A percentile compares a stretch with the other conserved stretches of the same genome.
phyloP scores from a whole-genome alignment of 2,329 filamentous ascomycete genomes.

The Parastagonospora nodorum region DNA sequence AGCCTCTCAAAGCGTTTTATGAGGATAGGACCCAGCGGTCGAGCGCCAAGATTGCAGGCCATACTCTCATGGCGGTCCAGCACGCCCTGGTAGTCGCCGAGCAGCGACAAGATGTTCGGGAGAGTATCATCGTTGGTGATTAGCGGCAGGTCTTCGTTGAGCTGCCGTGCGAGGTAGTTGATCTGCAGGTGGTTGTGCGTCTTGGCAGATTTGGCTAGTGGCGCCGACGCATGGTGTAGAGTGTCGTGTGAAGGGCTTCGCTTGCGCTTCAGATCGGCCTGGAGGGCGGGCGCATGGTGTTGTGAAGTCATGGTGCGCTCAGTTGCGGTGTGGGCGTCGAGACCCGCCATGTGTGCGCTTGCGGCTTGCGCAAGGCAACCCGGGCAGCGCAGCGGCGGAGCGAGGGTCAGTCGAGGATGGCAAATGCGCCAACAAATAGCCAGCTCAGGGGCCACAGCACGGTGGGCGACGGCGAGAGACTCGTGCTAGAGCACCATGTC shows the following conservation, averaged over 20 bases:
- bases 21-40: slow-evolving; percentile 79
- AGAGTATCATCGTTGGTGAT: slow-evolving; percentile 72
- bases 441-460: slow-evolving; percentile 16
- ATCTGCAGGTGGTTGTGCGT: slow-evolving; percentile 67
- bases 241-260: slow-evolving; percentile 49
- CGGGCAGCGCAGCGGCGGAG: slow-evolving; percentile 22
- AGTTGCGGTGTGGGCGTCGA: slow-evolving; percentile 23
- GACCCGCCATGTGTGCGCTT: slow-evolving; percentile 29
- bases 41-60: slow-evolving; percentile 81
- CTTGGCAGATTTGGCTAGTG: slow-evolving; percentile 59
- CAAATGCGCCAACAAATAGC: slow-evolving; percentile 22
- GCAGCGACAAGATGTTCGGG: slow-evolving; percentile 71
- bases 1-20: slow-evolving; percentile 85
- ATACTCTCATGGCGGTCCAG: slow-evolving; percentile 85
- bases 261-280: slow-evolving; percentile 53
- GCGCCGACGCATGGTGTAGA: slow-evolving; percentile 39
- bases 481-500: slow-evolving; percentile 11
- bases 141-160: slow-evolving; percentile 65
- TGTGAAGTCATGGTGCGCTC: slow-evolving; percentile 30
- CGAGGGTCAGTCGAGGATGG: slow-evolving; percentile 28
- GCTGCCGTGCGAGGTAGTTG: slow-evolving; percentile 69
- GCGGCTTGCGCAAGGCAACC: slow-evolving; percentile 15
- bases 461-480: slow-evolving; percentile 2
- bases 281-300: slow-evolving; percentile 25
- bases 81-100: slow-evolving; percentile 83